These are phyloP conservation scores for Botryotinia narcissicola DNA, from an alignment of 2,329 filamentous ascomycete species.

Conservation along the genomic window DNA sequence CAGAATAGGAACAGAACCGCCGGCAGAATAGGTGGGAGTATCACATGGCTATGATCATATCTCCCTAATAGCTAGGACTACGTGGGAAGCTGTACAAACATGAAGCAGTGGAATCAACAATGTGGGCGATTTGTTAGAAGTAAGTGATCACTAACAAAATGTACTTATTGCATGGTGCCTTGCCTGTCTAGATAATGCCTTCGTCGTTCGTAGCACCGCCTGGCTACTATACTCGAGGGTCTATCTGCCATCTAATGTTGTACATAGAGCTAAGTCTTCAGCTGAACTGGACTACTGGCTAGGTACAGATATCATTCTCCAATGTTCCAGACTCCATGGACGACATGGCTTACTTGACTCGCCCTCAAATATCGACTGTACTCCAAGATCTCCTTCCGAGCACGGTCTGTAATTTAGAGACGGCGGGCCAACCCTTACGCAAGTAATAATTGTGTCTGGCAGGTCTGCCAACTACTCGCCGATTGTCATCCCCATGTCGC, in stretches of 20 bases:
- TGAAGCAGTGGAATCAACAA: background rate
- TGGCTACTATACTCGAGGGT: background rate
- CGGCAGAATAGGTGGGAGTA: background rate
- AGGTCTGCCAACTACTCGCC: background rate
- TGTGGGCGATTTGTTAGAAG: background rate
- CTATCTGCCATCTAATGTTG: constrained; percentile 3
- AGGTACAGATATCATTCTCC: constrained; percentile 12
- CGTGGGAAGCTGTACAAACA: background rate
- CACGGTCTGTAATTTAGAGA: constrained; percentile 3
- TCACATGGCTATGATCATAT: background rate
- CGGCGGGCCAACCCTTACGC: constrained; percentile 6
- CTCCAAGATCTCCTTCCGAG: background rate
- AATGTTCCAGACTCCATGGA: constrained; percentile 6
- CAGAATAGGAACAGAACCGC: background rate
- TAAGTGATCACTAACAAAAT: background rate
- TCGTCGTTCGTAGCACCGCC: constrained; percentile 4
- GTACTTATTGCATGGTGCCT: background rate
- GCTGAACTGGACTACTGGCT: constrained; percentile 3
- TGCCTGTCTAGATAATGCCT: background rate
- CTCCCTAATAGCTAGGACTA: background rate
- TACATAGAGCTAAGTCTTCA: constrained; percentile 7
- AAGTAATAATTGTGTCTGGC: constrained; percentile 3
- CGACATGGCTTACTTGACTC: background rate
- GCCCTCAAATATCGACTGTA: constrained; percentile 9
- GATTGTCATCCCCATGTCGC: background rate